phyloP scores from a whole-genome alignment of 352 stramenopile genomes.

The Globisporangium ultimum region DNA sequence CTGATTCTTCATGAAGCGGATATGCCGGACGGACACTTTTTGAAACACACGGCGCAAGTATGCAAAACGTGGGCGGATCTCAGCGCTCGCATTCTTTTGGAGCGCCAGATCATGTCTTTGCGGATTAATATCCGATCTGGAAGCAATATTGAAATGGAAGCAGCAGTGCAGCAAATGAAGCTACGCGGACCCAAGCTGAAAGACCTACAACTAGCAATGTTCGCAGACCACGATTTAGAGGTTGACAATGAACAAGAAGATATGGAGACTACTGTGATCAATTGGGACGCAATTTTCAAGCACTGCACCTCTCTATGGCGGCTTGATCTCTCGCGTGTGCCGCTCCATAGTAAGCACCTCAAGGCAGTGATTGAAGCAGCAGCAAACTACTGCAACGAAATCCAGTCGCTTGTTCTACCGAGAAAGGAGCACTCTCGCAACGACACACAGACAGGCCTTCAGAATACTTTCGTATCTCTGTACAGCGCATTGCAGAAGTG shows the following conservation, averaged over 20 bases:
- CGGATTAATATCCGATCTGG: neutral
- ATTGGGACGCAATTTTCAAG: neutral
- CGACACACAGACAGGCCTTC: neutral
- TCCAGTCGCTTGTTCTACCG: constrained; percentile 7
- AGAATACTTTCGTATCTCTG: constrained; percentile 5
- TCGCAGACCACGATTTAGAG: neutral
- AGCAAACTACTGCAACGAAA: constrained; percentile 1
- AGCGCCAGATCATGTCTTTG: neutral
- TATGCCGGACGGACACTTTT: neutral
- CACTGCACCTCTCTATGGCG: constrained; percentile 3
- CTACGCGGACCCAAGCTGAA: neutral
- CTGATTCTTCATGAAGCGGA: neutral
- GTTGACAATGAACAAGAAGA: neutral
- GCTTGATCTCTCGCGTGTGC: constrained; percentile 8
- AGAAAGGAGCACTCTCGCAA: neutral
- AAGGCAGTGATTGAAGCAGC: constrained; percentile 2
- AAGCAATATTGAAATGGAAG: neutral
- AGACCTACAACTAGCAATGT: constrained; percentile 5
- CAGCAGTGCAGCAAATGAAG: neutral
- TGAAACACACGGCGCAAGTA: constrained; percentile 5
- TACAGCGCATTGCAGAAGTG: constrained; percentile 11
- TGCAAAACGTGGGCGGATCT: neutral
- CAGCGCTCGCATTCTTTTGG: neutral
- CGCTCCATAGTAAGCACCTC: constrained; percentile 11
- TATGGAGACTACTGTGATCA: neutral